These are phyloP conservation scores for Leccinum uliginosum DNA, from an alignment of 768 basidiomycete genomes.

Conservation along the genomic window DNA sequence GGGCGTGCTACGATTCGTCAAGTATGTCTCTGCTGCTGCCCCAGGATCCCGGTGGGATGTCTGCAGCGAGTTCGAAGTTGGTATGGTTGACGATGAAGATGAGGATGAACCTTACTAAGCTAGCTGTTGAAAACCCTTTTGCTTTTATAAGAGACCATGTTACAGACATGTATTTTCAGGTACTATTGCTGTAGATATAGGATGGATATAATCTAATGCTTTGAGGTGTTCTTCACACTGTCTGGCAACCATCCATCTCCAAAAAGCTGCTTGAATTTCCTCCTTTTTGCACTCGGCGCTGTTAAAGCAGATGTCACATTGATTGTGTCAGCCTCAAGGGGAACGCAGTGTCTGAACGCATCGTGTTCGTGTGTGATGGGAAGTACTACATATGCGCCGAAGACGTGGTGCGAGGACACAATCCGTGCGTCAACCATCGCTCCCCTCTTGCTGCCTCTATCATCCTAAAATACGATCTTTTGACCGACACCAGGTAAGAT, in stretches of 20 bases:
- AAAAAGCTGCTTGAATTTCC: too few relatives aligned
- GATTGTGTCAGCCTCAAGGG: too few relatives aligned
- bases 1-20: constrained; percentile 91
- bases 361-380: too few relatives aligned
- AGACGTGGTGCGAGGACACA: not conserved
- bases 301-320: too few relatives aligned
- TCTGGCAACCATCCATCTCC: too few relatives aligned
- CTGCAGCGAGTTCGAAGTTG: constrained; percentile 88
- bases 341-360: too few relatives aligned
- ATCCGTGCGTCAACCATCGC: not conserved
- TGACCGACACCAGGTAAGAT: constrained; percentile 64
- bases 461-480: constrained; percentile 62
- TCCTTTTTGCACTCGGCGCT: too few relatives aligned
- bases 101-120: constrained; percentile 23
- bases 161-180: too few relatives aligned
- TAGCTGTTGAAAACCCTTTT: not conserved
- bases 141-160: too few relatives aligned
- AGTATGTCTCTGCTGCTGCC: constrained; percentile 88
- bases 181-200: too few relatives aligned
- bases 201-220: too few relatives aligned
- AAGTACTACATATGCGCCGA: not conserved
- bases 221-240: too few relatives aligned
- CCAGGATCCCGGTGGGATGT: constrained; percentile 92
- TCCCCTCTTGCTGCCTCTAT: not conserved
- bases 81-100: constrained; percentile 62